Evolutionary conservation across 331 rosid genomes (phyloP), one percentile per base, ranked within the genome.

Genomic region (Malus hybrid): DNA sequence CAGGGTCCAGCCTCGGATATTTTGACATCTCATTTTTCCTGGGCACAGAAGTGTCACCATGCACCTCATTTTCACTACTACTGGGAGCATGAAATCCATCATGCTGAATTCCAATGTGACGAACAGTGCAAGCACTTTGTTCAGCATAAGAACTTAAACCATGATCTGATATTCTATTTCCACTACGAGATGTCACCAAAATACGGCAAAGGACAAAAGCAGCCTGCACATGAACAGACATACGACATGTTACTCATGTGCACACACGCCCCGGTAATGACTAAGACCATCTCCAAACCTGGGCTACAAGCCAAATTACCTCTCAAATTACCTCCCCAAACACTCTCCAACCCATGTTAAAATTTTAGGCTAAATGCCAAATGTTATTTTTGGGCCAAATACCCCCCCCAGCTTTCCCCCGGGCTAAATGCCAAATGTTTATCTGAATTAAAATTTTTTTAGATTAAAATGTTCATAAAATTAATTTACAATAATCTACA

Each of bases 201-300:
- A 91, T 84, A 19, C 97, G 93, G 31, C 95, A 90, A 6, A 92
- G 76, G 60, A 84, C 96, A 44, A 81, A 82, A 63, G 89, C 76
- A 46, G 81, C 88, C 97, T 92, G 88, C 81, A 76, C 44, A 18
- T 32, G 50, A 69, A 80, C 6, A 72, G 24, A 31, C 13, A 60
- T 70, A 28, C 6, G 28, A 44, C 4, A 72, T 36, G 39, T 72
- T 36, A 57, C 18, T 57, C 57, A 10, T 59, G 61, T 20, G 18
- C 11, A 46, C 39, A 69, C 24, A 34, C 10, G n/a, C n/a, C n/a
- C n/a, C n/a, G n/a, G n/a, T n/a, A n/a, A n/a, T n/a, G n/a, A n/a
- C n/a, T n/a, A n/a, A n/a, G n/a, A n/a, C n/a, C n/a, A n/a, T n/a
- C n/a, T n/a, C n/a, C n/a, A n/a, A n/a, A n/a, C n/a, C n/a, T n/a